Conservation (phyloP, 2,329 filamentous ascomycete genomes). For the Penicillium sp. region DNA sequence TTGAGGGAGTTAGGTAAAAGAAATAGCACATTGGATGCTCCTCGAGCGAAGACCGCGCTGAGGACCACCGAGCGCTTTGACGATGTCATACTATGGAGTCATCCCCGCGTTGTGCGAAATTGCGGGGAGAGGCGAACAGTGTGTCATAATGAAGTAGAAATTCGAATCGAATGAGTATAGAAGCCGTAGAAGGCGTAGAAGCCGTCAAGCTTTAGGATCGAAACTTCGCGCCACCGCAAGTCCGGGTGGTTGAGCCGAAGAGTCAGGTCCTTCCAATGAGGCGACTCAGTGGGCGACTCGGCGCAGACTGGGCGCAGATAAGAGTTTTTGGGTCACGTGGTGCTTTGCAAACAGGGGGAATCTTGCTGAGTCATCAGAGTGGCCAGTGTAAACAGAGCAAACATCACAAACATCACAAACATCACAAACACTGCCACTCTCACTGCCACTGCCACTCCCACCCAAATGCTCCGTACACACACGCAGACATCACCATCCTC, state of each 20-base stretch:
- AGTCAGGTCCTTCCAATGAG: conserved; percentile 4
- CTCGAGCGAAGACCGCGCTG: not conserved
- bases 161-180: not conserved
- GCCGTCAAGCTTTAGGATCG: not conserved
- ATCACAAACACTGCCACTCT: not conserved
- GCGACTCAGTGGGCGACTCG: not conserved
- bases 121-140: conserved; percentile 1
- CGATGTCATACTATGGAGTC: conserved; percentile 8
- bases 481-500: not conserved
- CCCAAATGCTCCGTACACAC: too few relatives aligned
- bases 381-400: not conserved
- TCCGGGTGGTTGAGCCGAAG: not conserved
- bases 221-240: not conserved
- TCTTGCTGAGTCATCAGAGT: not conserved
- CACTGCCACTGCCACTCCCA: too few relatives aligned
- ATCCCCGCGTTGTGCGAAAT: conserved; percentile 8
- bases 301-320: conserved; percentile 1
- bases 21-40: conserved; percentile 19
- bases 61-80: not conserved
- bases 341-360: not conserved
- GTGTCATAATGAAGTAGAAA: not conserved
- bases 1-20: conserved; percentile 24
- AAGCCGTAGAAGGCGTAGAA: not conserved
- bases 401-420: not conserved
- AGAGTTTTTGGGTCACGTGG: conserved; percentile 4